Evolutionary conservation across 2,329 filamentous ascomycete genomes (phyloP).

Genomic region (Trichoderma koningiopsis): DNA sequence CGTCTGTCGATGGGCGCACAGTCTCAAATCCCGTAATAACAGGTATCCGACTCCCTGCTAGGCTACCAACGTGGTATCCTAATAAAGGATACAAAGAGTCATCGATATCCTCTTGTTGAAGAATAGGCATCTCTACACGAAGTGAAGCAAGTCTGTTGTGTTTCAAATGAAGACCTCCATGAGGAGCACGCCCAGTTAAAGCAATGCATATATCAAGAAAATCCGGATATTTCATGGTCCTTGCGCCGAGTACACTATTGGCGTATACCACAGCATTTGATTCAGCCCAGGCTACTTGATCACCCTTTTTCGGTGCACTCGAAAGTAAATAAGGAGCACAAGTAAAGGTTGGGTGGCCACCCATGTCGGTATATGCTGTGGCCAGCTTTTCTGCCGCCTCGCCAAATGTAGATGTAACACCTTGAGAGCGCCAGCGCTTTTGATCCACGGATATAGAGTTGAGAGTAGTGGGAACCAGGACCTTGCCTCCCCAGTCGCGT

Average conservation of each 20-base stretch:
- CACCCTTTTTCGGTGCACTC: slow-evolving; percentile 34
- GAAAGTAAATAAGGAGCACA: slow-evolving; percentile 48
- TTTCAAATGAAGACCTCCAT: slow-evolving; percentile 49
- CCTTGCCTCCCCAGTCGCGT: slow-evolving; percentile 38
- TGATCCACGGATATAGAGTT: slow-evolving; percentile 49
- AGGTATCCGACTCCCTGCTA: slow-evolving; percentile 39
- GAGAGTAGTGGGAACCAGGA: slow-evolving; percentile 44
- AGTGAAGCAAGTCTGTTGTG: slow-evolving; percentile 41
- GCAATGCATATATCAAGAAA: slow-evolving; percentile 48
- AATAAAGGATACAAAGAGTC: slow-evolving; percentile 44
- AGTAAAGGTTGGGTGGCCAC: slow-evolving; percentile 45
- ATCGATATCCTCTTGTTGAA: slow-evolving; percentile 34
- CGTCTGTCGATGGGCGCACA: slow-evolving; percentile 31
- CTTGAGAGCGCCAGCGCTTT: slow-evolving; percentile 43
- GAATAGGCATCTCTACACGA: slow-evolving; percentile 38
- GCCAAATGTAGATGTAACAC: slow-evolving; percentile 37
- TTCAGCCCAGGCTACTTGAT: slow-evolving; percentile 48
- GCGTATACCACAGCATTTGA: slow-evolving; percentile 51
- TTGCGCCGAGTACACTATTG: slow-evolving; percentile 49
- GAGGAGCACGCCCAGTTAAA: slow-evolving; percentile 50
- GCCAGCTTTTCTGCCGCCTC: slow-evolving; percentile 40
- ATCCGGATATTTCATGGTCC: slow-evolving; percentile 50
- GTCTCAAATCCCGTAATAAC: slow-evolving; percentile 40
- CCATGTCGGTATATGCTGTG: slow-evolving; percentile 44
- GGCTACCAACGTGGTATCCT: slow-evolving; percentile 41